Base-by-base conservation (phyloP, 495 filamentous ascomycete genomes). In the Neurospora pannonica region DNA sequence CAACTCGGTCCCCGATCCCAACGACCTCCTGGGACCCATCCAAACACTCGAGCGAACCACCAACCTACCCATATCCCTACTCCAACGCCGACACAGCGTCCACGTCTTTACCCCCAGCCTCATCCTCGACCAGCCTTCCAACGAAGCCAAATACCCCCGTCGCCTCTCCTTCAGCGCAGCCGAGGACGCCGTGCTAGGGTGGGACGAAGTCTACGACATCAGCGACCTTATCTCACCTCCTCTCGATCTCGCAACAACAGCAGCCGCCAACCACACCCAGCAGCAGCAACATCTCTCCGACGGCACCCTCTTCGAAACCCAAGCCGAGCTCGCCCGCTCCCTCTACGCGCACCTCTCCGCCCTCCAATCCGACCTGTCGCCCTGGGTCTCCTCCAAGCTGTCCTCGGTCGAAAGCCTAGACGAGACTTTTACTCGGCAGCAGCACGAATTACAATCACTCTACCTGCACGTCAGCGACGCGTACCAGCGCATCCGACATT, bases 131-230 rank as follows among this genome's bases (percentile, higher is more conserved):
- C 83, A 75, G 72, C 77, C 82, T 74, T 82, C 72, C 71, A 84
- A 88, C 72, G 88, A 92, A 62, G 85, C 86, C 19, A 87, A 87
- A 72, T 97, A 90, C 87, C 89, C 94, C 0, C 89, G 94, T 6
- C 92, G 94, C 71, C 85, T 98, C 73, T 97, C 94, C 5, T 98
- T 98, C 79, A 92, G 91, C 75, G 87, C 90, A 54, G 95, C 94
- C n/a, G 93, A 97, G 81, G 94, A 97, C 74, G 94, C 91, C 38
- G 82, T 97, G 4, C 85, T 97, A n/a, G 83, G 80, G 31, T 96
- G 93, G 92, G 81, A 87, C n/a, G 85, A 87, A 48, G 75, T 88
- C 11, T 77, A 82, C 28, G 78, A 77, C 54, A 74, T 86, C 10
- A 75, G 74, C 10, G 43, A 48, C 19, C 70, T 71, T n/a, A 42